phyloP scores from a whole-genome alignment of 495 filamentous ascomycete species.

The Hypoxylon fragiforme region DNA sequence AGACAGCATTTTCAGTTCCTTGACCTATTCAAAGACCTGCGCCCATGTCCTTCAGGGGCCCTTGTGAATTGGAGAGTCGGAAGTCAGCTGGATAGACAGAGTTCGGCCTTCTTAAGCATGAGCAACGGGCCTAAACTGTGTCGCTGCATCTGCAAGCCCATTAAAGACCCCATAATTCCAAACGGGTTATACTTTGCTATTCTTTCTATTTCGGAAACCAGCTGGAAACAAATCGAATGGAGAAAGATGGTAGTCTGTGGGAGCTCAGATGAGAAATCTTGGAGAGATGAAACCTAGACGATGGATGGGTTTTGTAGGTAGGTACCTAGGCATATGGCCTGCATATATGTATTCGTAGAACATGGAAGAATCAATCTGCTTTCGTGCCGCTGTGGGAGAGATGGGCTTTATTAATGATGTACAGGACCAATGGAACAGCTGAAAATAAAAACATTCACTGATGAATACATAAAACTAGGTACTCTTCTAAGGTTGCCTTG shows the following conservation, averaged over 20 bases:
- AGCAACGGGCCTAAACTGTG: conserved; percentile 45
- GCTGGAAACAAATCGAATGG: conserved; percentile 56
- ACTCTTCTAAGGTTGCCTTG: too few species aligned
- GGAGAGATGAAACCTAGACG: not conserved
- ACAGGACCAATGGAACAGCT: too few species aligned
- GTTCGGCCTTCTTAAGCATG: conserved; percentile 42
- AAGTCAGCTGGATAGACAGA: conserved; percentile 53
- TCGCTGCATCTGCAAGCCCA: conserved; percentile 57
- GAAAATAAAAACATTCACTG: too few species aligned
- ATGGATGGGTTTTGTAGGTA: not conserved
- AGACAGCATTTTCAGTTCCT: conserved; percentile 62
- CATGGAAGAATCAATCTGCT: too few species aligned
- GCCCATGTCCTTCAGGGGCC: conserved; percentile 54
- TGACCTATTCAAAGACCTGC: conserved; percentile 61
- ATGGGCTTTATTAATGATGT: too few species aligned
- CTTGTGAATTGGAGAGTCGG: conserved; percentile 53
- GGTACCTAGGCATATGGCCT: too few species aligned
- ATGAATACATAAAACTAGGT: too few species aligned
- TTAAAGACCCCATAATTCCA: conserved; percentile 41
- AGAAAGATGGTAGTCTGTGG: conserved; percentile 35
- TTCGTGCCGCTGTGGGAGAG: too few species aligned
- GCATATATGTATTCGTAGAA: too few species aligned
- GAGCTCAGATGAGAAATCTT: conserved; percentile 5
- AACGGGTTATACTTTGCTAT: conserved; percentile 52
- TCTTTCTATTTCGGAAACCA: conserved; percentile 55